phyloP scores from a whole-genome alignment of 2,329 filamentous ascomycete species.

The Corynespora cassiicola region DNA sequence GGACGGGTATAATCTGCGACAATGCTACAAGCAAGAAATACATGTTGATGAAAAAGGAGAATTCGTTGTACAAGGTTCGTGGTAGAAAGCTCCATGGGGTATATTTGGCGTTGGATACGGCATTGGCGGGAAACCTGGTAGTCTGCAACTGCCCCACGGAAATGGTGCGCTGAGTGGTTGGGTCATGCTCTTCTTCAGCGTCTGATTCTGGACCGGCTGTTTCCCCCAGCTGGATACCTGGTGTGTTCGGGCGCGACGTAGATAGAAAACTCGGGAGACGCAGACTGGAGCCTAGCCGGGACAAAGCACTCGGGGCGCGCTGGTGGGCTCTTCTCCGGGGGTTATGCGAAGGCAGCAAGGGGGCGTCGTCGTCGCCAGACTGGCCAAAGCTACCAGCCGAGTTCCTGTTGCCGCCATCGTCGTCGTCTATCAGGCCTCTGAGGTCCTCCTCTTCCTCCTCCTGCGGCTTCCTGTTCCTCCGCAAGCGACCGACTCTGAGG shows the following conservation, averaged over 20 bases:
- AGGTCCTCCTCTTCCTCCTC: conserved; percentile 70
- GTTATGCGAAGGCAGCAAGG: conserved; percentile 64
- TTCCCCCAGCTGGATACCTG: conserved; percentile 32
- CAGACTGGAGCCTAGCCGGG: conserved; percentile 59
- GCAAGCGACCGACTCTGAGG: conserved; percentile 56
- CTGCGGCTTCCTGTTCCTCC: conserved; percentile 47
- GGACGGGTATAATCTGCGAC: conserved; percentile 86
- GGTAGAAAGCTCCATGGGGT: conserved; percentile 94
- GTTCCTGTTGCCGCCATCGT: conserved; percentile 60
- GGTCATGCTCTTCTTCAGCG: conserved; percentile 56
- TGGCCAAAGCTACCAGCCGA: conserved; percentile 66
- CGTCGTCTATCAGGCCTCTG: conserved; percentile 70
- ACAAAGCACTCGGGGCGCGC: conserved; percentile 43
- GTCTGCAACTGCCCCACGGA: conserved; percentile 76
- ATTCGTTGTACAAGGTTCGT: conserved; percentile 95
- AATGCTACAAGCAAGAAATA: conserved; percentile 96
- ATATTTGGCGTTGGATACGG: conserved; percentile 97
- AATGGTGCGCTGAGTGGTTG: conserved; percentile 75
- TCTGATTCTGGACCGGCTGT: conserved; percentile 46
- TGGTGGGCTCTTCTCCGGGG: conserved; percentile 28
- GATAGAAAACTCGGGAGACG: conserved; percentile 72
- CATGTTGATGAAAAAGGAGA: conserved; percentile 99
- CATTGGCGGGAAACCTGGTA: conserved; percentile 83
- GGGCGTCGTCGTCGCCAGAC: conserved; percentile 72
- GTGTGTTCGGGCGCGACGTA: conserved; percentile 22